Evolutionary conservation across 208 protist species (phyloP).

Genomic region (Trypanosoma avium): DNA sequence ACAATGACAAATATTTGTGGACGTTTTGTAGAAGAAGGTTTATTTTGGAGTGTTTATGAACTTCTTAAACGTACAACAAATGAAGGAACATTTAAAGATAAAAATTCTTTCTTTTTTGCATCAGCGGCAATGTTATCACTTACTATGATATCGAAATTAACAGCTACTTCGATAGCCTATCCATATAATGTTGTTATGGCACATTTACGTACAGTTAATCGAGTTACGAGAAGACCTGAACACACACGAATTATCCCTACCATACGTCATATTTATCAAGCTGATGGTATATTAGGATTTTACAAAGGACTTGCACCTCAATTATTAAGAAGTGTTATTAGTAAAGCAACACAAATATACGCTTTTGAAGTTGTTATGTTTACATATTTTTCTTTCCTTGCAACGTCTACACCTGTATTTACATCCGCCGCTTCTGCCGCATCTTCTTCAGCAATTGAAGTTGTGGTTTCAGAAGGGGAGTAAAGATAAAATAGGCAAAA

Average conservation of each 20-base stretch:
- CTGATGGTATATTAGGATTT: constrained; percentile 81
- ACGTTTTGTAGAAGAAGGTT: constrained; percentile 83
- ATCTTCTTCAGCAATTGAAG: too few relatives aligned
- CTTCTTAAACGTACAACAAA: constrained; percentile 78
- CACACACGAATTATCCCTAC: constrained; percentile 65
- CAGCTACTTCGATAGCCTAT: constrained; percentile 70
- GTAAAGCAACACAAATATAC: constrained; percentile 89
- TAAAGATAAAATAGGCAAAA: too few relatives aligned
- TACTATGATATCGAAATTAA: constrained; percentile 78
- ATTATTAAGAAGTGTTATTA: constrained; percentile 79
- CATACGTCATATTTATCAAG: constrained; percentile 65
- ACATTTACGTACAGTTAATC: constrained; percentile 87
- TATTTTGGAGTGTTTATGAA: constrained; percentile 90
- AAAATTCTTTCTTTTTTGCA: constrained; percentile 47
- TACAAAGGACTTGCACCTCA: constrained; percentile 89
- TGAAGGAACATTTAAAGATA: constrained; percentile 49
- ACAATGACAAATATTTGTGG: constrained; percentile 81
- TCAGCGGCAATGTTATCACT: constrained; percentile 78
- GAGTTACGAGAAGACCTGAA: constrained; percentile 71
- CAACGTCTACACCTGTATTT: not conserved
- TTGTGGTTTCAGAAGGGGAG: too few relatives aligned
- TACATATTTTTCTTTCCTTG: constrained; percentile 35
- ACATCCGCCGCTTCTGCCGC: too few relatives aligned
- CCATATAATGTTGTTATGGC: constrained; percentile 92
- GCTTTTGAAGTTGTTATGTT: constrained; percentile 85